These are phyloP conservation scores for Phytophthora constricta DNA, from an alignment of 352 stramenopile genomes.

Conservation along the genomic window DNA sequence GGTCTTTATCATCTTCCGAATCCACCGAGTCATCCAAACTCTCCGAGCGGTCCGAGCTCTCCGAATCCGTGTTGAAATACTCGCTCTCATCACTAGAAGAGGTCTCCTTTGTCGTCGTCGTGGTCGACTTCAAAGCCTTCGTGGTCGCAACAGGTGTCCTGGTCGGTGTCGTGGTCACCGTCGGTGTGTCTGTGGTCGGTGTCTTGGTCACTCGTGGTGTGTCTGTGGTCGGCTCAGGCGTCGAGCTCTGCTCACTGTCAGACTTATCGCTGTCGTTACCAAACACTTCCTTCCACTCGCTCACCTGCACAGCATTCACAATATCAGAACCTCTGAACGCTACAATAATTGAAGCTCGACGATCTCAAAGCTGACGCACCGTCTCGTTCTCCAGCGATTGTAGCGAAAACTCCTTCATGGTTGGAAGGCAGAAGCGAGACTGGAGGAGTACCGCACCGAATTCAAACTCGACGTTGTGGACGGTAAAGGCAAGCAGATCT, in stretches of 20 bases:
- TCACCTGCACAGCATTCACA: slow-evolving; percentile 8
- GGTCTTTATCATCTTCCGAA: too few relatives aligned
- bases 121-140: neutral
- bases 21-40: neutral
- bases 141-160: neutral
- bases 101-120: neutral
- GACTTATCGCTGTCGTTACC: slow-evolving; percentile 14
- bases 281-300: slow-evolving; percentile 21
- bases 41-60: neutral
- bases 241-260: neutral
- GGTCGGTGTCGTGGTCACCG: neutral
- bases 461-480: slow-evolving; percentile 6
- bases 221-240: slow-evolving; percentile 1
- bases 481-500: neutral
- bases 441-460: slow-evolving; percentile 33
- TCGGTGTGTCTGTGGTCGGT: neutral
- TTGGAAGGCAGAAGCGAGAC: slow-evolving; percentile 35
- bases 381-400: slow-evolving; percentile 33
- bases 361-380: slow-evolving; percentile 8
- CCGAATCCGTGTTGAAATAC: neutral
- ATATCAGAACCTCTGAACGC: too few relatives aligned
- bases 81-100: neutral
- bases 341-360: too few relatives aligned
- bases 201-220: neutral
- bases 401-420: slow-evolving; percentile 39